Evolutionary conservation across 148 eudicot genomes (phyloP).

Genomic region (Rhododendron williamsianum): DNA sequence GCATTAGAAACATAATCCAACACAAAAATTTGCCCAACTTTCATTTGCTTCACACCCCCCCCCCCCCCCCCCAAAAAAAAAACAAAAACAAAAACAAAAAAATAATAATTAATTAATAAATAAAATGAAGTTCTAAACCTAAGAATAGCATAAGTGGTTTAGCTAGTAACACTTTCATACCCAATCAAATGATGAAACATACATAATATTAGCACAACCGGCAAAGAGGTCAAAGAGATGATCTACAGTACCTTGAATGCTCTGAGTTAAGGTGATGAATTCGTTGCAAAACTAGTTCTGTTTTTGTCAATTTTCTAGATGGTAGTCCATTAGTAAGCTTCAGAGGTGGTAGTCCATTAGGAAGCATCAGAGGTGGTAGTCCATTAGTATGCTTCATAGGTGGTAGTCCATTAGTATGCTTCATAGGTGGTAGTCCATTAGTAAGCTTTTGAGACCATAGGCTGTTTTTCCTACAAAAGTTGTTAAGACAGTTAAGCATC

Average conservation of each 20-base stretch:
- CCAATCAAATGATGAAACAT: background rate
- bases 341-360: too few relatives aligned
- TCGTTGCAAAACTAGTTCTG: background rate
- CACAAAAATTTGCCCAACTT: background rate
- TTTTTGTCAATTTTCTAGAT: background rate
- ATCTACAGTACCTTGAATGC: background rate
- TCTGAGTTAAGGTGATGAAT: background rate
- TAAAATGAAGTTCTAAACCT: background rate
- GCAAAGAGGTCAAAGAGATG: background rate
- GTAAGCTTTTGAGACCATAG: background rate
- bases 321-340: too few relatives aligned
- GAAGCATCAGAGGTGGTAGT: too few relatives aligned
- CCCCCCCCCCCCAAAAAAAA: too few relatives aligned
- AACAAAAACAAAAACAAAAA: too few relatives aligned
- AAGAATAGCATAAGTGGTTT: background rate
- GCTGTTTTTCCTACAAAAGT: conserved; percentile 6
- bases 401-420: too few relatives aligned
- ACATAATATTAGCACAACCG: background rate
- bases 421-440: too few relatives aligned
- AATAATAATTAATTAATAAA: too few relatives aligned
- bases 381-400: too few relatives aligned
- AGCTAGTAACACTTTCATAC: background rate
- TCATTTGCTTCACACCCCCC: too few relatives aligned
- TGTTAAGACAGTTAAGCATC: background rate
- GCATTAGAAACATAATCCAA: background rate